Percentiles rank a stretch among this genome's conserved stretches.
These are phyloP conservation scores for Fomitopsis palustris DNA, from an alignment of 1,284 basidiomycete genomes.

Conservation along the genomic window DNA sequence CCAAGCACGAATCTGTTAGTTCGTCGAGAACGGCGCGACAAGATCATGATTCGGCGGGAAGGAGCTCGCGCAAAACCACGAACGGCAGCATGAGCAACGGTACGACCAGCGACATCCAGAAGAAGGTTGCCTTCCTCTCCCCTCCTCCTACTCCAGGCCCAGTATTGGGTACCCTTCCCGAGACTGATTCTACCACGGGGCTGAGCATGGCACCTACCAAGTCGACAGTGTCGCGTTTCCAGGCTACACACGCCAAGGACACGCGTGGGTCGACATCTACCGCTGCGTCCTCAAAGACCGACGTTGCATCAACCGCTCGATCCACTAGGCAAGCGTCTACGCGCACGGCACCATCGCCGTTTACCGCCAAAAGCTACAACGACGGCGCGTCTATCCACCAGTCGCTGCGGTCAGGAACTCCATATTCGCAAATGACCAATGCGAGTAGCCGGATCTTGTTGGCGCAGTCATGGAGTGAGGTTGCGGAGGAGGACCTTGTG, in stretches of 20 bases:
- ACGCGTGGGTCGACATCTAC: slow-evolving; percentile 64
- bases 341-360: slow-evolving; percentile 58
- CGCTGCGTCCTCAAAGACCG: slow-evolving; percentile 40
- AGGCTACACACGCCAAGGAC: slow-evolving; percentile 66
- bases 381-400: slow-evolving; percentile 52
- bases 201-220: slow-evolving; percentile 39
- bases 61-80: slow-evolving; percentile 50
- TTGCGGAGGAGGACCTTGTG: slow-evolving; percentile 93
- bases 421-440: slow-evolving; percentile 72
- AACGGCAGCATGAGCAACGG: slow-evolving; percentile 37
- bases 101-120: slow-evolving; percentile 47
- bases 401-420: slow-evolving; percentile 74
- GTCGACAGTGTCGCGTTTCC: slow-evolving; percentile 71
- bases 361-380: slow-evolving; percentile 42
- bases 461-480: slow-evolving; percentile 92
- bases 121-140: slow-evolving; percentile 83
- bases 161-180: slow-evolving; percentile 32
- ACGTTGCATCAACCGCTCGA: slow-evolving; percentile 37
- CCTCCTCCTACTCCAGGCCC: slow-evolving; percentile 62
- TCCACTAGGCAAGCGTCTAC: slow-evolving; percentile 49
- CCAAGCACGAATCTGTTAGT: neutral
- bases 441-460: slow-evolving; percentile 69
- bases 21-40: neutral
- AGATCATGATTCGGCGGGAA: slow-evolving; percentile 45
- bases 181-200: slow-evolving; percentile 35